These are phyloP conservation scores for Kalmusia sp. DNA, from an alignment of 2,329 filamentous ascomycete species.

Conservation along the genomic window DNA sequence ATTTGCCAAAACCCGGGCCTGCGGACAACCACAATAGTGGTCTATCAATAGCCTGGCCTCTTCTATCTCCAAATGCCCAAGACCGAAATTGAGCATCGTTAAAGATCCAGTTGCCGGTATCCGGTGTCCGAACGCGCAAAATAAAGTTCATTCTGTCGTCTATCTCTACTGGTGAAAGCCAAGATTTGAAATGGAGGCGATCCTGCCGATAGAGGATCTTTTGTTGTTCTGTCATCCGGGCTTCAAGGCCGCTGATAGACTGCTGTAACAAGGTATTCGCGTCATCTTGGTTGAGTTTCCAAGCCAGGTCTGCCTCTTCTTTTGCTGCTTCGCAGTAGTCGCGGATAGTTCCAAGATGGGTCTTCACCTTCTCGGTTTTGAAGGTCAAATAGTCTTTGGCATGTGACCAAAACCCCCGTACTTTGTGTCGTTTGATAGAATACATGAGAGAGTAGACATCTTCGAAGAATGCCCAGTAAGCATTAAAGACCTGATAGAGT, in stretches of 20 bases:
- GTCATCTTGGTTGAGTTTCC: neutral
- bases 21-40: neutral
- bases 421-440: neutral
- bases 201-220: neutral
- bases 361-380: neutral
- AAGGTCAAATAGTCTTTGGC: neutral
- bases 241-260: neutral
- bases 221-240: neutral
- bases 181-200: neutral
- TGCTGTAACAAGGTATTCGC: neutral
- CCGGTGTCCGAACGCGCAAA: neutral
- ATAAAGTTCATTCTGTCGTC: neutral
- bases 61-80: neutral
- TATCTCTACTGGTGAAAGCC: neutral
- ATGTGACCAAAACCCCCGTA: neutral
- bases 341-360: neutral
- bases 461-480: neutral
- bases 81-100: neutral
- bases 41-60: neutral
- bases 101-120: neutral
- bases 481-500: neutral
- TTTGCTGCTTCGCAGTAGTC: neutral
- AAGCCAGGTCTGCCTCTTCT: neutral
- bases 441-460: neutral
- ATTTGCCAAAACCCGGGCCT: neutral